Evolutionary conservation across 768 basidiomycete genomes (phyloP).

Genomic region (Calocybe cyanea): DNA sequence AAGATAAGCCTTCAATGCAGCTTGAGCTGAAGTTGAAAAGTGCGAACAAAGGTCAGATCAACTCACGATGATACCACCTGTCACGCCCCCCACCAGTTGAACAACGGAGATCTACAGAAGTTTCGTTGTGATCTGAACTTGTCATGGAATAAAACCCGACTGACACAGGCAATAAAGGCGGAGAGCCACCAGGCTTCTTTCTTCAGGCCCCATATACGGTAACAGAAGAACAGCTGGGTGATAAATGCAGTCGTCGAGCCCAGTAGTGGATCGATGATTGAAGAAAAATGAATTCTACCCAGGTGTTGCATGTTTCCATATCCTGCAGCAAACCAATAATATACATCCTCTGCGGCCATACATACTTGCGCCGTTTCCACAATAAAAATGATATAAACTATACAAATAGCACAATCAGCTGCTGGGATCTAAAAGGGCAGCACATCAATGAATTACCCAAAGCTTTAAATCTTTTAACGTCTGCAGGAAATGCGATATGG

Average conservation of each 20-base stretch:
- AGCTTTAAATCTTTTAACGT: constrained; percentile 13
- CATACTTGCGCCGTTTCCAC: constrained; percentile 21
- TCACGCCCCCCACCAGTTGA: constrained; percentile 1
- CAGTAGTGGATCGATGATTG: constrained; percentile 24
- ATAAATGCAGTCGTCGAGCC: constrained; percentile 20
- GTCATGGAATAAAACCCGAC: background rate
- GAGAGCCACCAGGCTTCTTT: constrained; percentile 7
- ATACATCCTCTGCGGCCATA: constrained; percentile 22
- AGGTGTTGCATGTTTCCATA: constrained; percentile 24
- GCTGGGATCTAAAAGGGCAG: background rate
- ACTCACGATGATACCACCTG: constrained; percentile 1
- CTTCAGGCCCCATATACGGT: constrained; percentile 24
- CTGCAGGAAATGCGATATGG: constrained; percentile 18
- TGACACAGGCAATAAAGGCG: constrained; percentile 11
- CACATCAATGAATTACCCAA: constrained; percentile 14
- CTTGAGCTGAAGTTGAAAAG: background rate
- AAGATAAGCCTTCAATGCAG: background rate
- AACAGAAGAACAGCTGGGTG: constrained; percentile 28
- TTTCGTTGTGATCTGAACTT: too few species aligned
- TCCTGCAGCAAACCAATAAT: constrained; percentile 23
- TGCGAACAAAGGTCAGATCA: background rate
- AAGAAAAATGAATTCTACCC: constrained; percentile 17
- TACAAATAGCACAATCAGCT: background rate
- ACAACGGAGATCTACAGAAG: background rate
- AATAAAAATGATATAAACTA: constrained; percentile 22